phyloP scores from a whole-genome alignment of 2,329 filamentous ascomycete species.

The Curvularia sp. region DNA sequence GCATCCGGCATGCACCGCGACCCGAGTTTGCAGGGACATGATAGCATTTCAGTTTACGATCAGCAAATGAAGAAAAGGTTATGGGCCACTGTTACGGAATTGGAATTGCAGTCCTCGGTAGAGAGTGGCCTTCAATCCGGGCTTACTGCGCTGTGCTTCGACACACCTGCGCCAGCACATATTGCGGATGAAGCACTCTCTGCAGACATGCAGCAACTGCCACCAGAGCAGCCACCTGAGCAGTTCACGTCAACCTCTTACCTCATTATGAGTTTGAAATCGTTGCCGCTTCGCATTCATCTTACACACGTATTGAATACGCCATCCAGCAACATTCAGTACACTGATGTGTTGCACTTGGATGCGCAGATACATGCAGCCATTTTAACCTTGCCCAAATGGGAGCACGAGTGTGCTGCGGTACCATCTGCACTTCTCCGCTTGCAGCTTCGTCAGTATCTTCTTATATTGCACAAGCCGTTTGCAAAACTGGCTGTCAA shows the following conservation, averaged over 20 bases:
- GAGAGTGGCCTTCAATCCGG: constrained; percentile 62
- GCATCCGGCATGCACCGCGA: constrained; percentile 62
- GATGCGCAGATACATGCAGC: constrained; percentile 39
- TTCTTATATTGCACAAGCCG: constrained; percentile 45
- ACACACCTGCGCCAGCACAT: constrained; percentile 59
- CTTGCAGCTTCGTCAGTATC: constrained; percentile 46
- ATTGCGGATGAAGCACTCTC: constrained; percentile 59
- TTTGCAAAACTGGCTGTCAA: constrained; percentile 38
- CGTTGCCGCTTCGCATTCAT: constrained; percentile 43
- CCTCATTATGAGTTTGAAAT: constrained; percentile 31
- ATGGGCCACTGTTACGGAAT: constrained; percentile 64
- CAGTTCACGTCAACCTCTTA: constrained; percentile 46
- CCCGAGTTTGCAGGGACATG: constrained; percentile 48
- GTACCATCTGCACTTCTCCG: constrained; percentile 36
- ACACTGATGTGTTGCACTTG: constrained; percentile 45
- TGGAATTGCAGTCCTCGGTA: constrained; percentile 64
- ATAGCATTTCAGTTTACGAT: constrained; percentile 52
- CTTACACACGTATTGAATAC: constrained; percentile 46
- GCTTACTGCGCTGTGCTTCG: constrained; percentile 55
- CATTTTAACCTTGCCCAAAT: constrained; percentile 34
- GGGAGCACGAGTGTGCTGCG: constrained; percentile 28
- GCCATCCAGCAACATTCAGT: constrained; percentile 37
- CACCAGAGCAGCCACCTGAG: constrained; percentile 32
- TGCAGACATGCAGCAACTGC: constrained; percentile 31
- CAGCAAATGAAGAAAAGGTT: constrained; percentile 63